A percentile compares a stretch with the other conserved stretches of the same genome.
Evolutionary conservation across 1,284 basidiomycete genomes (phyloP).

Genomic region (Cutaneotrichosporon daszewskae): DNA sequence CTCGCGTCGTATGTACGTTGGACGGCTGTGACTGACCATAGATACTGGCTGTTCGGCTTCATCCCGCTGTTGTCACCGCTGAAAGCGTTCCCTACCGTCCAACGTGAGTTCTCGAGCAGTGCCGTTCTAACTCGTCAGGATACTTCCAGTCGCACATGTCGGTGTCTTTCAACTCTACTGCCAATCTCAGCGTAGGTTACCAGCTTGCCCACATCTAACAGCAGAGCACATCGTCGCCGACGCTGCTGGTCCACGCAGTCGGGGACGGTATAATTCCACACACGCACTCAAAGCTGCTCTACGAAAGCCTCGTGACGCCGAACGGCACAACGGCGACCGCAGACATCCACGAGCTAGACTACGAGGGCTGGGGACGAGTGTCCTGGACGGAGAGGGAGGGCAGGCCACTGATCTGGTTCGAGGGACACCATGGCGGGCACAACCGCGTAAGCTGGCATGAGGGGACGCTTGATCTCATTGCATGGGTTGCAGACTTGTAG

Average conservation of each 20-base stretch:
- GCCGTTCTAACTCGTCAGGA: conserved; percentile 16
- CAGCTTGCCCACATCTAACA: background rate
- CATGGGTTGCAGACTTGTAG: conserved; percentile 19
- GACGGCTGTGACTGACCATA: conserved; percentile 6
- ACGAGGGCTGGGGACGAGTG: conserved; percentile 31
- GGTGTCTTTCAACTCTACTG: conserved; percentile 31
- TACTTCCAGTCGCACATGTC: conserved; percentile 23
- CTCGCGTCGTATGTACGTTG: conserved; percentile 24
- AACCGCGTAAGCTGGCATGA: conserved; percentile 40
- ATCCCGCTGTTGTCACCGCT: conserved; percentile 37
- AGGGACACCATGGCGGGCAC: conserved; percentile 38
- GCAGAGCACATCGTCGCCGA: conserved; percentile 59
- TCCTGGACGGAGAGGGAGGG: conserved; percentile 8
- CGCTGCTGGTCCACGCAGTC: conserved; percentile 72
- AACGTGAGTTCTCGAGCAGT: background rate
- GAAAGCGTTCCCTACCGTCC: background rate
- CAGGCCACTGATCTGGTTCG: conserved; percentile 33
- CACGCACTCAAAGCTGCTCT: conserved; percentile 67
- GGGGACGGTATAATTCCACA: conserved; percentile 76
- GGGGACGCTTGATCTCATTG: conserved; percentile 41
- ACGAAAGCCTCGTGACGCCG: conserved; percentile 54
- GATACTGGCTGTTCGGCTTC: conserved; percentile 33
- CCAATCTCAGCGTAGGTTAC: conserved; percentile 24
- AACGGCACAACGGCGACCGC: conserved; percentile 1
- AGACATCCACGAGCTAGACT: conserved; percentile 6